phyloP scores from a whole-genome alignment of 768 basidiomycete species.

The Hydnomerulius pinastri region DNA sequence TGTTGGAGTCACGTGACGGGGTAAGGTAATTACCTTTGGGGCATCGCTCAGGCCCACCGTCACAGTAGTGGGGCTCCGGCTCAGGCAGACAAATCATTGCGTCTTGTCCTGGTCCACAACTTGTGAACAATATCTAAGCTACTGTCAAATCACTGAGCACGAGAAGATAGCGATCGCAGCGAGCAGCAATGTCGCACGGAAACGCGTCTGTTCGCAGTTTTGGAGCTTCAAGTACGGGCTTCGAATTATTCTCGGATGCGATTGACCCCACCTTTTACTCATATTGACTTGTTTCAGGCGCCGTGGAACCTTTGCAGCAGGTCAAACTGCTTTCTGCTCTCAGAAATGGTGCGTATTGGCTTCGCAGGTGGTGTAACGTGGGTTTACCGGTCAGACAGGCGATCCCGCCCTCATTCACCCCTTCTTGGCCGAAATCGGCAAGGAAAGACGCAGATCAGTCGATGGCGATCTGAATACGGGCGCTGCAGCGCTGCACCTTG shows the following conservation, averaged over 20 bases:
- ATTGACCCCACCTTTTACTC: not conserved
- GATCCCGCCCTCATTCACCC: conserved; percentile 81
- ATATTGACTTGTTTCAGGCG: conserved; percentile 15
- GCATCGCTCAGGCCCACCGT: too few relatives aligned
- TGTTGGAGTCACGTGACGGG: too few relatives aligned
- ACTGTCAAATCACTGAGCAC: too few relatives aligned
- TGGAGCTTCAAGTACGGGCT: conserved; percentile 15
- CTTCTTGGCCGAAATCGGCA: conserved; percentile 74
- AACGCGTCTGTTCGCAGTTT: conserved; percentile 19
- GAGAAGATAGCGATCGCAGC: not conserved
- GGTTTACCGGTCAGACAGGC: conserved; percentile 40
- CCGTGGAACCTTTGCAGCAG: conserved; percentile 54
- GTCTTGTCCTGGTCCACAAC: too few relatives aligned
- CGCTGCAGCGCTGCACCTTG: conserved; percentile 78
- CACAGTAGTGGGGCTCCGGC: too few relatives aligned
- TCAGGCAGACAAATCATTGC: too few relatives aligned
- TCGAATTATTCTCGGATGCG: not conserved
- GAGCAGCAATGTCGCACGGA: conserved; percentile 20
- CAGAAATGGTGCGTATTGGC: conserved; percentile 50
- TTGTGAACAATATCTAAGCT: too few relatives aligned
- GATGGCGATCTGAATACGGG: conserved; percentile 61
- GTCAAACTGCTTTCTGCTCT: conserved; percentile 66
- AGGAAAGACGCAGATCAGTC: conserved; percentile 54
- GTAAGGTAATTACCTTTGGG: too few relatives aligned
- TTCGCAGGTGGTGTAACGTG: not conserved